Conservation (phyloP, 441 rosid species). For the Cnidoscolus chayamansa region DNA sequence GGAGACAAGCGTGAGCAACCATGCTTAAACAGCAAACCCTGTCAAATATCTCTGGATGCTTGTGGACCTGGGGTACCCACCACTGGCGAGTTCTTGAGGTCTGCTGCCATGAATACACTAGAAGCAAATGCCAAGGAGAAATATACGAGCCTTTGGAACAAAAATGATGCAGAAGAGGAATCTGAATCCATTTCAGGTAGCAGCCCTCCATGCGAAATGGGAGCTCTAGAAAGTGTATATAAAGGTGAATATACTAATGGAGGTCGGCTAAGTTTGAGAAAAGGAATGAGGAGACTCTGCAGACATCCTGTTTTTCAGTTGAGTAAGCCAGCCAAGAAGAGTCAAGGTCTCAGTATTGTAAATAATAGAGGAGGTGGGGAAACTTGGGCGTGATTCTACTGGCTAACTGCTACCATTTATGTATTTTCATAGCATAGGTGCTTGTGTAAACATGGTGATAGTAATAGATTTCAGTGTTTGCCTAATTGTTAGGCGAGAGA, state of each 20-base stretch:
- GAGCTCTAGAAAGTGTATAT: conserved; percentile 31
- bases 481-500: conserved; percentile 15
- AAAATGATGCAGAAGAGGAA: conserved; percentile 34
- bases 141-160: conserved; percentile 28
- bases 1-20: conserved; percentile 24
- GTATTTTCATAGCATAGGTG: background rate
- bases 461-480: conserved; percentile 20
- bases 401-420: background rate
- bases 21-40: conserved; percentile 22
- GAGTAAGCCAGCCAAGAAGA: conserved; percentile 53
- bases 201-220: conserved; percentile 29
- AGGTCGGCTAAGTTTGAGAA: conserved; percentile 51
- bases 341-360: conserved; percentile 37
- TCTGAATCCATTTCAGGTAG: conserved; percentile 28
- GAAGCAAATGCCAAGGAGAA: conserved; percentile 43
- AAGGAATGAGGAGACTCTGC: conserved; percentile 61
- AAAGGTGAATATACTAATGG: conserved; percentile 35
- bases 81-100: conserved; percentile 37
- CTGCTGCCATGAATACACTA: conserved; percentile 42
- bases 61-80: conserved; percentile 20
- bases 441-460: conserved; percentile 12
- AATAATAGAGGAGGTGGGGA: conserved; percentile 49
- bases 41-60: conserved; percentile 15
- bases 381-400: conserved; percentile 38
- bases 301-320: conserved; percentile 71